These are phyloP conservation scores for Cyberlindnera euphorbiae DNA, from an alignment of 805 yeast genomes.

Conservation along the genomic window DNA sequence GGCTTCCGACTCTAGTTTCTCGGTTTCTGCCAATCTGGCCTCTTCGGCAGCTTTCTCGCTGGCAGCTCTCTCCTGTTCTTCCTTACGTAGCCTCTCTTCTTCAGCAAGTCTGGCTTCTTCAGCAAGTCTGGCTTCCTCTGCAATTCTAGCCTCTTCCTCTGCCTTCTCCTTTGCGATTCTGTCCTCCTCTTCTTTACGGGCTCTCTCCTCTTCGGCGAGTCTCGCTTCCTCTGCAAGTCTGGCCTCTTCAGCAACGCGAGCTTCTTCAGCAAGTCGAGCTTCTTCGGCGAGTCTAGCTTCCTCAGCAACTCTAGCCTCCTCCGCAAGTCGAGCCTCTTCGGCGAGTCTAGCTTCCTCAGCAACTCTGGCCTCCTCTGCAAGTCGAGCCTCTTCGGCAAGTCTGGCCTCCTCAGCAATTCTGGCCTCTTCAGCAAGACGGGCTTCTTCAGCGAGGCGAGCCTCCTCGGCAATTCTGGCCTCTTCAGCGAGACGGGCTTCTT, in stretches of 20 bases:
- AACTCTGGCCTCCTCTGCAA: slow-evolving; percentile 13
- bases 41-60: slow-evolving; percentile 4
- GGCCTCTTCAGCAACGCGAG: slow-evolving; percentile 8
- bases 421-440: slow-evolving; percentile 7
- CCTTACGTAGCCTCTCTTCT: too few relatives aligned
- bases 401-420: slow-evolving; percentile 4
- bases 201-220: background rate
- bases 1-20: slow-evolving; percentile 3
- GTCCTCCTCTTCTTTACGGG: slow-evolving; percentile 2
- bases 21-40: slow-evolving; percentile 8
- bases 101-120: too few relatives aligned
- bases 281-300: slow-evolving; percentile 13
- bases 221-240: slow-evolving; percentile 10
- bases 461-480: slow-evolving; percentile 9
- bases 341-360: slow-evolving; percentile 10
- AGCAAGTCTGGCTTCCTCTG: too few relatives aligned
- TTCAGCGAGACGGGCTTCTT: slow-evolving; percentile 3
- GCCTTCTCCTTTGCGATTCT: slow-evolving; percentile 6
- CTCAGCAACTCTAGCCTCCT: slow-evolving; percentile 11
- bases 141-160: slow-evolving; percentile 6
- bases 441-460: slow-evolving; percentile 9
- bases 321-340: slow-evolving; percentile 8
- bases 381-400: slow-evolving; percentile 8
- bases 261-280: slow-evolving; percentile 9
- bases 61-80: too few relatives aligned